These are phyloP conservation scores for Haematococcus sp. DNA, from an alignment of 139 green algal species.

Conservation along the genomic window DNA sequence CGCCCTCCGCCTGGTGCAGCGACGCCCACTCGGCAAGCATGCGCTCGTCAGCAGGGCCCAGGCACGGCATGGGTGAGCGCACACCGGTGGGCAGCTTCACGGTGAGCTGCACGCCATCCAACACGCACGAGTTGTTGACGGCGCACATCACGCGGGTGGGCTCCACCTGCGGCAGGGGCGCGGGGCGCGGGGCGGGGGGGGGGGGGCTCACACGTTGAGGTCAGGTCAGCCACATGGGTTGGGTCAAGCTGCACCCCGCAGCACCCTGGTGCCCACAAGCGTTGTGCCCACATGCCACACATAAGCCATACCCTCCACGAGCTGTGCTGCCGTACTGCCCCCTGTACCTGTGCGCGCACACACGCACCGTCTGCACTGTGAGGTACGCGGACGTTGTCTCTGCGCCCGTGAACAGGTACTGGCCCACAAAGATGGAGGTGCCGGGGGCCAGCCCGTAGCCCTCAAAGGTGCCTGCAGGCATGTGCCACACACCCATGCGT, in stretches of 20 bases:
- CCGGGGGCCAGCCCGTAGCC: constrained; percentile 52
- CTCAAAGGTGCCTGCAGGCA: constrained; percentile 23
- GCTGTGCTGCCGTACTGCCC: no score
- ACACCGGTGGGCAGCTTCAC: constrained; percentile 24
- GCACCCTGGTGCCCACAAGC: no score
- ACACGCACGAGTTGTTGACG: constrained; percentile 60
- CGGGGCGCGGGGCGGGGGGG: no score
- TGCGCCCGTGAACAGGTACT: constrained; percentile 50
- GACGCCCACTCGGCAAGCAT: background rate
- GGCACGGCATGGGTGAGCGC: background rate
- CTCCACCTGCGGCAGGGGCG: constrained; percentile 9
- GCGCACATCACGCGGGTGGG: constrained; percentile 49
- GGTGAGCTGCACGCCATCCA: constrained; percentile 79
- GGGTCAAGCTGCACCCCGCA: no score
- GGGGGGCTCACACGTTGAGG: no score
- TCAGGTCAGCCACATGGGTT: no score
- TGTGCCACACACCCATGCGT: background rate
- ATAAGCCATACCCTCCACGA: no score
- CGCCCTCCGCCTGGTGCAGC: background rate
- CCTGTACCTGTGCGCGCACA: no score
- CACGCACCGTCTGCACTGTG: constrained; percentile 54
- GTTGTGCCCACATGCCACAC: no score
- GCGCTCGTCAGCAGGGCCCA: background rate
- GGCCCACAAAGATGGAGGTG: constrained; percentile 71
- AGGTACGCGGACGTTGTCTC: constrained; percentile 64